Evolutionary conservation across 1,139 yeast species (phyloP), one percentile per base, ranked within the genome.

Genomic region (Blastobotrys raffinosifermentans): DNA sequence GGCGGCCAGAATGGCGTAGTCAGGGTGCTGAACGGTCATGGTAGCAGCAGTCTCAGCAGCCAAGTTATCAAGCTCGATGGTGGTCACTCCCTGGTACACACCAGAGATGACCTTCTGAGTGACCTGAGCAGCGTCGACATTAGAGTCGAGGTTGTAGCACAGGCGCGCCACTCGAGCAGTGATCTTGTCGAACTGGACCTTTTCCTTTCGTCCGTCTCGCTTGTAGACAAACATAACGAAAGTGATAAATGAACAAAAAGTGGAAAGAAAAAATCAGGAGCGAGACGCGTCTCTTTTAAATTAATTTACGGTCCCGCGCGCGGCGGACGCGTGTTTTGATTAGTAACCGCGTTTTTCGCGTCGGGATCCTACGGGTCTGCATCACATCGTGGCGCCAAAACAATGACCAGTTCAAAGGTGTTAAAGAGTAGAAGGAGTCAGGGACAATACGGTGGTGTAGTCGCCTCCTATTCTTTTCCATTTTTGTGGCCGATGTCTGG

Each of bases 21-120:
- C 97, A 16, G 97, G 97, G 61, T 91, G 98, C 44, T 82, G 77
- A 14, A 97, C 91, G 45, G 96, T 85, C 95, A 89, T 82, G 55
- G 84, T 82, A 30, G 97, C 97, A 41, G 96, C 93, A 27, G 97
- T 87, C 66, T 91, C 98, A 29, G 96, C 96, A 35, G 96, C 94
- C 41, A 91, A 73, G 64, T 91, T 87, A 53, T 84, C 91, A 48
- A 89, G 73, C 62, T 87, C 97, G 48, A 84, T 76, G 41, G 98
- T 91, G 55, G 91, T 87, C 38, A 91, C 98, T 53, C 98, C 98
- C 56, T 87, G 94, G 67, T 86, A 86, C 39, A 86, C 94, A 50
- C 95, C 96, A 18, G 89, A 75, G 47, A 84, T 84, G 50, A 84
- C 87, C 58, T 89, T 73, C 62, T 85, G 94, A 25, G 96, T 85